Base-by-base conservation (phyloP, 2,329 filamentous ascomycete genomes). In the Dactylellina haptotyla region DNA sequence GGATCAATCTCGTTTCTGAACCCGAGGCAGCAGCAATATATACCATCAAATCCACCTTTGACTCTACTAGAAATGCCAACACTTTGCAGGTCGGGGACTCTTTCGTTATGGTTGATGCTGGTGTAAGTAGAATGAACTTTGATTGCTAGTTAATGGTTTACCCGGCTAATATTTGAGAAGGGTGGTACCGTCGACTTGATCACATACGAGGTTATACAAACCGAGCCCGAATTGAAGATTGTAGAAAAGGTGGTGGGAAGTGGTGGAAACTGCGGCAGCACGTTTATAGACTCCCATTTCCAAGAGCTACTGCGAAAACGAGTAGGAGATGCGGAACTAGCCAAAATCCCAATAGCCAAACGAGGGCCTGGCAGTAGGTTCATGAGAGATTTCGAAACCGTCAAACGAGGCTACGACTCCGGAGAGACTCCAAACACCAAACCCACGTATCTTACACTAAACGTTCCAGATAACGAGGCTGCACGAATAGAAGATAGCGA, bases 171-270 rank as follows among this genome's bases (percentile, higher is more conserved):
- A 48, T 37, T 30, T 26, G 18, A 57, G 58, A 23, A 73, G 61
- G 85, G 67, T 18, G 67, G 67, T 20, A 72, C 67, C 9, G 67
- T 72, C 18, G 67, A 87, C 77, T 79, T 86, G 18, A 85, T 86
- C 66, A 84, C 83, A 4, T 94, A 94, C 80, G 90, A 90, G 77
- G 91, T 94, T 72, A 89, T 89, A 54, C 90, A 90, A 1, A 80
- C 92, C 2, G 87, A 87, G 56, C 91, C 91, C 0, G 67, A 72
- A 18, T 82, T 94, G 4, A 84, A 87, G 16, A 89, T 94, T 0
- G 90, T 93, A 77, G 91, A 94, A 79, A 92, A 89, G 0, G 91
- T 90, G 0, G 89, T 93, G 0, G 91, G 91, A 14, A 92, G 90
- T 0, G 91, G 91, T 14, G 90, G 89, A 0, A 82, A 93, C 0